Percentiles rank a stretch among this genome's conserved stretches.
Evolutionary conservation across 257 asterid species (phyloP).

Genomic region (Solanum rostratum): DNA sequence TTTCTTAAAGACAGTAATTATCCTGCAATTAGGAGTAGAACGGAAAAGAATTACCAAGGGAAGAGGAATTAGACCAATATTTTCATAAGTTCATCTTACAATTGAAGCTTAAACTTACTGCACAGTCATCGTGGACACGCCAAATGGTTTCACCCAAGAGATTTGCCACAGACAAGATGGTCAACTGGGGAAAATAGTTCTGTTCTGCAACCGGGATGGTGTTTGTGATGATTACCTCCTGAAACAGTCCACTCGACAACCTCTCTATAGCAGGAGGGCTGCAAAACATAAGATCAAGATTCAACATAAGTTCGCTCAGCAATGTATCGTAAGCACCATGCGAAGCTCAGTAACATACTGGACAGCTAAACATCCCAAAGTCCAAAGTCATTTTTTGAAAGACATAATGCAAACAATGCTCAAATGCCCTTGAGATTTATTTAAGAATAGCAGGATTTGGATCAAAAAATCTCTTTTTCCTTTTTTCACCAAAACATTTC

Average conservation of each 20-base stretch:
- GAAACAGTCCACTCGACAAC: constrained; percentile 83
- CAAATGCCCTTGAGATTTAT: background rate
- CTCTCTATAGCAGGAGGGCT: constrained; percentile 96
- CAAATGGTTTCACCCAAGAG: constrained; percentile 89
- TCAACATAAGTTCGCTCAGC: background rate
- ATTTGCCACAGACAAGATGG: constrained; percentile 80
- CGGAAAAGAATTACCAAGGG: background rate
- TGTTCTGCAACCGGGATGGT: constrained; percentile 82
- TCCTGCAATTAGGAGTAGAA: background rate
- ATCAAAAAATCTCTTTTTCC: background rate
- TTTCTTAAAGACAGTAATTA: background rate
- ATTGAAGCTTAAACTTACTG: constrained; percentile 41
- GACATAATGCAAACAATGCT: background rate
- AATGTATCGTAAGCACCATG: background rate
- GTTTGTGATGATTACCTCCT: constrained; percentile 89
- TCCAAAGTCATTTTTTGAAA: background rate
- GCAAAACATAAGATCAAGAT: constrained; percentile 20
- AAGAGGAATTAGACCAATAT: background rate
- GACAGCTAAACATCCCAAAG: background rate
- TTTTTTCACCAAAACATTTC: background rate
- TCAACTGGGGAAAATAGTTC: constrained; percentile 87
- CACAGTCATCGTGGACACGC: constrained; percentile 90
- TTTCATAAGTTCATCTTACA: background rate
- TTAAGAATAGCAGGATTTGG: background rate
- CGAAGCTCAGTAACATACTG: background rate